A percentile compares a stretch with the other conserved stretches of the same genome.
phyloP scores from a whole-genome alignment of 257 asterid genomes.

The Solanum chiquidenum region DNA sequence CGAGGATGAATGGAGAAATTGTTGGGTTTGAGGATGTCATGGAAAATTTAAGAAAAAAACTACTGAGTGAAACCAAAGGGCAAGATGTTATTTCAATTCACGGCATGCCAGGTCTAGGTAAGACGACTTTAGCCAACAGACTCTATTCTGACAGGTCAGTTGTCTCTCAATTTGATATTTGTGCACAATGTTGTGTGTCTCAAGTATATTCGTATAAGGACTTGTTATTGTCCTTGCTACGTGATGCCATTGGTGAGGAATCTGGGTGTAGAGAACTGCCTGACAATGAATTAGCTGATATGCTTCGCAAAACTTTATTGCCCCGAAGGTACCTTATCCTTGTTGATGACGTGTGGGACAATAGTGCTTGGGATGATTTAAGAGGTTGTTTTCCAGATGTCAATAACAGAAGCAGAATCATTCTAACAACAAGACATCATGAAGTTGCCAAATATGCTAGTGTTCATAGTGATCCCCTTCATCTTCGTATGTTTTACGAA shows the following conservation, averaged over 20 bases:
- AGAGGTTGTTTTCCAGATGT: neutral
- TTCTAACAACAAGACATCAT: neutral
- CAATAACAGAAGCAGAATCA: neutral
- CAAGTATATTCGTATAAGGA: neutral
- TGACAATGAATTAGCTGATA: neutral
- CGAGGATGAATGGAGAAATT: neutral
- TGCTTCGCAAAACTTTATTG: neutral
- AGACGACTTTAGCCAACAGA: neutral
- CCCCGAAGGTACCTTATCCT: neutral
- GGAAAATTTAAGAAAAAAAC: neutral
- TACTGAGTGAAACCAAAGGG: neutral
- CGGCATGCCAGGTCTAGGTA: slow-evolving; percentile 8
- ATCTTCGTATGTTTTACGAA: neutral
- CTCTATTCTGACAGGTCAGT: neutral
- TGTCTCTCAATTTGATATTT: neutral
- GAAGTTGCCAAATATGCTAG: neutral
- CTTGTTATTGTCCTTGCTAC: neutral
- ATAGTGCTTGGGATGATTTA: neutral
- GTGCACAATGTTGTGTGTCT: neutral
- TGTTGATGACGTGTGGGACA: neutral
- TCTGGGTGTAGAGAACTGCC: neutral
- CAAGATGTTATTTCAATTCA: neutral
- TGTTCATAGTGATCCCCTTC: neutral
- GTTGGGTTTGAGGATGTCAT: neutral
- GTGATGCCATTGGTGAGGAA: neutral